Conservation (phyloP, 441 rosid species). For the Gossypium laxum region DNA sequence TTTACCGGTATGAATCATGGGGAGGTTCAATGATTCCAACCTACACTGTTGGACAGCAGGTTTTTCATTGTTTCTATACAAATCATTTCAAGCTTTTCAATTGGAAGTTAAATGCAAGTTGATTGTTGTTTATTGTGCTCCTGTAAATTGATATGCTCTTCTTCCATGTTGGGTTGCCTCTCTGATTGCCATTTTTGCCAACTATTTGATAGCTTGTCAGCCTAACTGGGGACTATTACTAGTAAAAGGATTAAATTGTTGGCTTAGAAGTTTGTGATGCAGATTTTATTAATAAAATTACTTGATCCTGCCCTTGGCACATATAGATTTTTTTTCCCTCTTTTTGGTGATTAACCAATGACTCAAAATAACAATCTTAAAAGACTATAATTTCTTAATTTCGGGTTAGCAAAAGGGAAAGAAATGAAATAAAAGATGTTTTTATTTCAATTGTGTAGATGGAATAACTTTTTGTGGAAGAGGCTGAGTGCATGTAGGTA, state of each 20-base stretch:
- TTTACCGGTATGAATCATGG: conserved; percentile 92
- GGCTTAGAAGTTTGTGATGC: conserved; percentile 5
- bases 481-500: not conserved
- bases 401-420: not conserved
- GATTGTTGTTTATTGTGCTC: conserved; percentile 3
- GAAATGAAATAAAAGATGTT: not conserved
- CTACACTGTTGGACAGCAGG: conserved; percentile 77
- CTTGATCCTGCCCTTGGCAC: not conserved
- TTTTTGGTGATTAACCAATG: not conserved
- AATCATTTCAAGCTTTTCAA: conserved; percentile 15
- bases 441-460: not conserved
- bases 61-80: conserved; percentile 21
- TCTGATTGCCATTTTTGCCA: not conserved
- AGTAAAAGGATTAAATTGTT: not conserved
- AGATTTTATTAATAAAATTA: not conserved
- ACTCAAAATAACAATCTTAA: not conserved
- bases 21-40: conserved; percentile 86
- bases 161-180: not conserved
- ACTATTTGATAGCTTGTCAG: not conserved
- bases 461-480: not conserved
- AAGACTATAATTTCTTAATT: not conserved
- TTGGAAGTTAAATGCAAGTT: conserved; percentile 8
- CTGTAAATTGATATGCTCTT: not conserved
- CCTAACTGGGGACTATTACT: not conserved
- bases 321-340: not conserved